phyloP scores from a whole-genome alignment of 129 eudicot species.

The Rutidosis leptorrhynchoides region DNA sequence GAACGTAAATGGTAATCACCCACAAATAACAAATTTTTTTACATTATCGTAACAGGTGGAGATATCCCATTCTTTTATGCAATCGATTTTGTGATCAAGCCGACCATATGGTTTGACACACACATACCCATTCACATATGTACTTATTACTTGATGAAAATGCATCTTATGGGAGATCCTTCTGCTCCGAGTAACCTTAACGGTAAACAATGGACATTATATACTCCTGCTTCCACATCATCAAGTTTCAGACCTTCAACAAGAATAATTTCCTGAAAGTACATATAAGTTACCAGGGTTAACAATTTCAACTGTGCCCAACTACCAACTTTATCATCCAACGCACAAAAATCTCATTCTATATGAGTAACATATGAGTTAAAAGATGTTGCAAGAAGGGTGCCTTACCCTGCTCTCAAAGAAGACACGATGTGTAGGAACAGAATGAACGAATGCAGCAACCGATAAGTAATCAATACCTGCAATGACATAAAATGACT shows the following conservation, averaged over 20 bases:
- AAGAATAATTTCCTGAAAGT: conserved; percentile 64
- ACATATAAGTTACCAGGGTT: conserved; percentile 8
- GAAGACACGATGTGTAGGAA: conserved; percentile 85
- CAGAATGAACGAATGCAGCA: conserved; percentile 60
- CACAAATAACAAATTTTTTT: too few relatives aligned
- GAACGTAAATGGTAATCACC: too few relatives aligned
- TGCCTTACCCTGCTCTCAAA: conserved; percentile 43
- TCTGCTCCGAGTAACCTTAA: conserved; percentile 71
- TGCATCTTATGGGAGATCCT: conserved; percentile 87
- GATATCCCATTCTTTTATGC: too few relatives aligned
- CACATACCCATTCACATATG: too few relatives aligned
- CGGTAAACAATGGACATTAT: conserved; percentile 77
- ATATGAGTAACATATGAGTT: background rate
- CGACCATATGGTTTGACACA: too few relatives aligned
- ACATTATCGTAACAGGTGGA: too few relatives aligned
- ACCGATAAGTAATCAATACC: conserved; percentile 89
- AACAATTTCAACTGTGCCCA: background rate
- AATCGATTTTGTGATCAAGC: too few relatives aligned
- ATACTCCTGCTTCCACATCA: conserved; percentile 46
- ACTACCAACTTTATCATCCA: background rate
- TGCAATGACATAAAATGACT: conserved; percentile 33
- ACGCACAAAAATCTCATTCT: background rate
- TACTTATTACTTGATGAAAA: conserved; percentile 66
- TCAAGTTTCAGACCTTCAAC: conserved; percentile 88
- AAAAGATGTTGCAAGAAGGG: background rate